These are phyloP conservation scores for Boletus sp. DNA, from an alignment of 768 basidiomycete genomes.

Conservation along the genomic window DNA sequence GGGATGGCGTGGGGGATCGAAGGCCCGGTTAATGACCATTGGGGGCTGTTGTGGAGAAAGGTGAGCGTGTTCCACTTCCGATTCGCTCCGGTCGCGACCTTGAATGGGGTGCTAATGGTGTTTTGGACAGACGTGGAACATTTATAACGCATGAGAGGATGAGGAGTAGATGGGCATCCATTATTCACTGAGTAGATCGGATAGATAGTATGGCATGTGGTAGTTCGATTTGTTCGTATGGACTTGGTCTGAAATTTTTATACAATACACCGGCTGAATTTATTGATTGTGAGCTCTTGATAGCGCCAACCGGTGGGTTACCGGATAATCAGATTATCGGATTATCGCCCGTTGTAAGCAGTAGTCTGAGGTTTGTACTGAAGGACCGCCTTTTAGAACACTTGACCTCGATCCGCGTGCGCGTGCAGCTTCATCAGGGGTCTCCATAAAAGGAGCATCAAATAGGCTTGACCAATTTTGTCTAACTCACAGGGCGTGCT, in stretches of 20 bases:
- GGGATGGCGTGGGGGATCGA: constrained; percentile 87
- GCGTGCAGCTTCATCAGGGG: not conserved
- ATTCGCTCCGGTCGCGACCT: not conserved
- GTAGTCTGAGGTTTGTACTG: too few relatives aligned
- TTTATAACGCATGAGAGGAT: constrained; percentile 25
- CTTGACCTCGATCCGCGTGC: too few relatives aligned
- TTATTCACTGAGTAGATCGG: not conserved
- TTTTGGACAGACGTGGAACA: constrained; percentile 28
- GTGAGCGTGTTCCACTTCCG: too few relatives aligned
- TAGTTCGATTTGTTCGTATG: too few relatives aligned
- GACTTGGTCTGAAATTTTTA: too few relatives aligned
- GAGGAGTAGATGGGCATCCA: not conserved
- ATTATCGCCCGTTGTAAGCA: too few relatives aligned
- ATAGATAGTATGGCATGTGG: not conserved
- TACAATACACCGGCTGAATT: too few relatives aligned
- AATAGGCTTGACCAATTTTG: not conserved
- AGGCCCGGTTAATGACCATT: constrained; percentile 80
- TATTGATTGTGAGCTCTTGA: not conserved
- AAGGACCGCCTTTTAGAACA: too few relatives aligned
- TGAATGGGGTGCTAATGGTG: constrained; percentile 6
- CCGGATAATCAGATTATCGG: too few relatives aligned
- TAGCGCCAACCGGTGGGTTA: too few relatives aligned
- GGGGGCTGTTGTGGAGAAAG: constrained; percentile 78
- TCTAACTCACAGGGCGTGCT: constrained; percentile 1
- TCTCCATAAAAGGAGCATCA: constrained; percentile 17